phyloP scores from a whole-genome alignment of 1,284 basidiomycete genomes.

The Pascua guehoae region DNA sequence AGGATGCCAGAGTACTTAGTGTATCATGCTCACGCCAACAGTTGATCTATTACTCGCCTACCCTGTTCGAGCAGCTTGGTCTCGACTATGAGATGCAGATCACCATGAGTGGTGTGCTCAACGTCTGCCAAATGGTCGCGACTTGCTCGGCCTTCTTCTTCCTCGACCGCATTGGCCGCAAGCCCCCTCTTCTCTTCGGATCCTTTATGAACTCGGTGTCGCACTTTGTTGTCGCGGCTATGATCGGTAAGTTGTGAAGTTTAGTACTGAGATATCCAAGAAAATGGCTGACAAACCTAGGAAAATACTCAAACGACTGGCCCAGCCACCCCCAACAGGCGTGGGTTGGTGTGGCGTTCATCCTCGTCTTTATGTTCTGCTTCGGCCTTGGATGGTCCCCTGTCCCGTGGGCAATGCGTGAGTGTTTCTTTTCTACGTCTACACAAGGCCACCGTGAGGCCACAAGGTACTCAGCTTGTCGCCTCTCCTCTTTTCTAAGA shows the following conservation, averaged over 20 bases:
- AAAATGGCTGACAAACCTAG: too few relatives aligned
- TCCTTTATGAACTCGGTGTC: slow-evolving; percentile 14
- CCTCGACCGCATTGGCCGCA: slow-evolving; percentile 46
- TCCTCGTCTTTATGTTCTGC: slow-evolving; percentile 22
- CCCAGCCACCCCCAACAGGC: slow-evolving; percentile 17
- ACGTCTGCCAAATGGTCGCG: slow-evolving; percentile 41
- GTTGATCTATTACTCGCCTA: slow-evolving; percentile 35
- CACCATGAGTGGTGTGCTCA: slow-evolving; percentile 42
- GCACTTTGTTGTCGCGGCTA: slow-evolving; percentile 27
- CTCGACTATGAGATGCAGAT: slow-evolving; percentile 30
- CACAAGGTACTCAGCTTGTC: too few relatives aligned
- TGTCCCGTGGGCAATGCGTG: slow-evolving; percentile 35
- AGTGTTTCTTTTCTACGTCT: slow-evolving; percentile 31
- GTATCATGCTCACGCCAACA: background rate
- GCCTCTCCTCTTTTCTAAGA: too few relatives aligned
- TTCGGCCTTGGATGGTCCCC: slow-evolving; percentile 21
- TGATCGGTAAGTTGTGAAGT: slow-evolving; percentile 18
- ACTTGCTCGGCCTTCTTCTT: slow-evolving; percentile 37
- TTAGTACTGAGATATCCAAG: too few relatives aligned
- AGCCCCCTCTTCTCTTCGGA: slow-evolving; percentile 29
- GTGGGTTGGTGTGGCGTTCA: slow-evolving; percentile 29
- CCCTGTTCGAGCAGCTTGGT: slow-evolving; percentile 41
- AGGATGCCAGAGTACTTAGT: too few relatives aligned
- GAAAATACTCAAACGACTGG: slow-evolving; percentile 15
- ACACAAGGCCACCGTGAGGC: background rate